Evolutionary conservation across 345 rosid genomes (phyloP), one percentile per base, ranked within the genome.

Genomic region (Garcia nutans): DNA sequence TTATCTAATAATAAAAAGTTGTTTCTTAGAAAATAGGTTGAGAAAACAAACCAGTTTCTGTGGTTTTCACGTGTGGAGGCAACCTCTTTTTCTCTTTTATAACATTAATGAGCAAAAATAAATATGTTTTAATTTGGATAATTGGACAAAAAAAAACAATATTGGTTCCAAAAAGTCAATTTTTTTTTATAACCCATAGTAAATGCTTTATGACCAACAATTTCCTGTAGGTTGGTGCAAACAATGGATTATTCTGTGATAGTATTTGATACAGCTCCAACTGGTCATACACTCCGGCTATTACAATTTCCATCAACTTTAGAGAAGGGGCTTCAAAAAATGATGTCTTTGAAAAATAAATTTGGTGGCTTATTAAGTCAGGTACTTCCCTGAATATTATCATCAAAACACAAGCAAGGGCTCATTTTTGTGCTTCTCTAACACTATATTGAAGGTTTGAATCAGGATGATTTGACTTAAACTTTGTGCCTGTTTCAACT

Each of bases 201-300:
- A 44, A 37, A 65, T 68, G 45, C 72, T 76, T 61, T 73, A 59
- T 55, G 28, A 45, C 44, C 56, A 52, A 41, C 23, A 26, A 57
- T 54, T 79, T 75, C 50, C 65, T 76, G 58, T 83, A 93, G 98
- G 85, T 86, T 96, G 96, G 97, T 93, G 83, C 98, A 96, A 74
- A 96, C 97, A 6, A 92, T 96, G 99, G 98, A 93, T 78, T 96
- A 96, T 85, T 93, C 97, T 24, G 89, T 88, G 77, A 92, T 96
- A 71, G 96, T 93, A 47, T 96, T 93, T 77, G 98, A 96, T 83
- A 96, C 99, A 20, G 98, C 99, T 82, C 99, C 99, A 74, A 96
- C 99, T 23, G 99, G 98, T 66, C 98, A 93, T 78, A 96, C 99
- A 26, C 97, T 96, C 68, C 90, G 97, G 61, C 87, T 96, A 41